These are phyloP conservation scores for Mycena rosella DNA, from an alignment of 768 basidiomycete species.

Conservation along the genomic window DNA sequence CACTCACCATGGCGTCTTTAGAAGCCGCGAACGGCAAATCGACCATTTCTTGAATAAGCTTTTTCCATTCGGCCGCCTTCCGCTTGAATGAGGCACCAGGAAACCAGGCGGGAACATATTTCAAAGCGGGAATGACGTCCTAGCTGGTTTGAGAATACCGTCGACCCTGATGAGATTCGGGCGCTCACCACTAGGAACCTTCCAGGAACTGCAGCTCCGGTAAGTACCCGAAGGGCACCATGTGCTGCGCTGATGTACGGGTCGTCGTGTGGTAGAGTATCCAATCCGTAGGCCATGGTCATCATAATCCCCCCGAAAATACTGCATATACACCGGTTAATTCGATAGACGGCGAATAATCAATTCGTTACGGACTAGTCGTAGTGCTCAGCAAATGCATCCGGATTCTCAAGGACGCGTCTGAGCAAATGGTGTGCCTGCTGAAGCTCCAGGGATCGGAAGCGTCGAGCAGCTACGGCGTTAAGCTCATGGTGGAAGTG, in stretches of 20 bases:
- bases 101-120: constrained; percentile 37
- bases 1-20: background rate
- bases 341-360: too few relatives aligned
- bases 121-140: constrained; percentile 40
- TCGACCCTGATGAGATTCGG: too few relatives aligned
- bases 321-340: too few relatives aligned
- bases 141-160: too few relatives aligned
- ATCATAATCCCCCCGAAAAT: background rate
- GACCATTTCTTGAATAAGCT: background rate
- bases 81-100: constrained; percentile 37
- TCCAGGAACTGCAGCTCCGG: constrained; percentile 1
- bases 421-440: background rate
- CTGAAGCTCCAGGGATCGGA: background rate
- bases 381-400: background rate
- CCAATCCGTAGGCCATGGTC: background rate
- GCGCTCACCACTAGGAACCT: constrained; percentile 9
- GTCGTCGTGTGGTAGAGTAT: background rate
- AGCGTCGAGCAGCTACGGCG: background rate
- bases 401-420: background rate
- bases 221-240: background rate
- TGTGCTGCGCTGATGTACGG: background rate
- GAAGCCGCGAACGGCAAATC: constrained; percentile 5
- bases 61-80: constrained; percentile 33
- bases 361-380: background rate
- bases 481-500: background rate